Percentiles rank a stretch among this genome's conserved stretches.
phyloP scores from a whole-genome alignment of 768 basidiomycete species.

The Boletellus sp. region DNA sequence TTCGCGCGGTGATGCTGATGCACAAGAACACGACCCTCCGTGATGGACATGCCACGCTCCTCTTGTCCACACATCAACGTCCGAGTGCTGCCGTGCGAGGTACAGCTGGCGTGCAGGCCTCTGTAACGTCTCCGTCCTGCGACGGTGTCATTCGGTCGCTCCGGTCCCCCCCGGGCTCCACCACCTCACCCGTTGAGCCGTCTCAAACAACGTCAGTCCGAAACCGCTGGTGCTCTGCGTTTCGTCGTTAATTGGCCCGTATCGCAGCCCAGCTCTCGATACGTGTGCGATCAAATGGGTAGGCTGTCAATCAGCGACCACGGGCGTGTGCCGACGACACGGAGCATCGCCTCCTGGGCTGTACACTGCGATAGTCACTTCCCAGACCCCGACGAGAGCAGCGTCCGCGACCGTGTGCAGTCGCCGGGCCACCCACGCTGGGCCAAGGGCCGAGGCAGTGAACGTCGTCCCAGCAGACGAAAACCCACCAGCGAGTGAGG shows the following conservation, averaged over 20 bases:
- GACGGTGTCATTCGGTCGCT: background rate
- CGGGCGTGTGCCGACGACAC: background rate
- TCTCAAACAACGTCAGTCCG: background rate
- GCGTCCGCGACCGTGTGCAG: background rate
- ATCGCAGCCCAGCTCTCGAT: background rate
- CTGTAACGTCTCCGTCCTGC: too few relatives aligned
- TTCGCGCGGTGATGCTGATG: slow-evolving; percentile 4
- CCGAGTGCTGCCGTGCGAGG: too few relatives aligned
- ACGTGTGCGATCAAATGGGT: background rate
- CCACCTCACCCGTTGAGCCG: too few relatives aligned
- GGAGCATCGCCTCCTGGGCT: slow-evolving; percentile 5
- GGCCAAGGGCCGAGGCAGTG: slow-evolving; percentile 30
- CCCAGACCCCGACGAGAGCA: background rate
- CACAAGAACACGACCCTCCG: slow-evolving; percentile 6
- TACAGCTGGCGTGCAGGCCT: too few relatives aligned
- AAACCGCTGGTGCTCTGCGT: background rate
- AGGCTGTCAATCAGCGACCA: background rate
- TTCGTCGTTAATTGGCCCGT: background rate
- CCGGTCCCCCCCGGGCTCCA: background rate
- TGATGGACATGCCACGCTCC: slow-evolving; percentile 7
- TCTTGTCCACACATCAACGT: background rate
- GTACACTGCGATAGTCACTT: slow-evolving; percentile 2
- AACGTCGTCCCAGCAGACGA: background rate
- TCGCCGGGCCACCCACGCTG: slow-evolving; percentile 6
- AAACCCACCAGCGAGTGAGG: background rate